Base-by-base conservation (phyloP, 495 filamentous ascomycete species). In the Elaphomyces granulatus region DNA sequence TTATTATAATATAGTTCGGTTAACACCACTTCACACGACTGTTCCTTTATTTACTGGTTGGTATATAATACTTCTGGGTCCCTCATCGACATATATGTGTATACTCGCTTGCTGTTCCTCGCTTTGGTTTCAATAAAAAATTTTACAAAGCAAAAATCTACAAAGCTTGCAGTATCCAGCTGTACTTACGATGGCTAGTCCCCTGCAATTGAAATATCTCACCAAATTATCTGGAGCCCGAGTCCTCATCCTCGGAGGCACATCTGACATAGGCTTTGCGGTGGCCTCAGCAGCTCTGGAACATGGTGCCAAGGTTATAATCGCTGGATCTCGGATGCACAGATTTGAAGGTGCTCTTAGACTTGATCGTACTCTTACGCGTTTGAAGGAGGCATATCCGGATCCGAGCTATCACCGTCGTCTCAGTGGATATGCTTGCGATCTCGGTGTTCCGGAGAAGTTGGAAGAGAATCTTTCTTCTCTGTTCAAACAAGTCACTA, bases 161-260 rank as follows among this genome's bases (percentile, higher is more conserved):
- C n/a, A n/a, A n/a, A n/a, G n/a, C n/a, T n/a, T n/a, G n/a, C n/a
- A n/a, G n/a, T n/a, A n/a, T n/a, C n/a, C n/a, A n/a, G n/a, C n/a
- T n/a, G n/a, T n/a, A 36, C 12, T 36, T 20, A 34, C 19, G 10
- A 46, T 46, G 45, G 15, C 45, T 33, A 42, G 44, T 32, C 40
- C 33, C 32, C 35, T 40, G 30, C 4, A 34, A 16, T 20, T 33
- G 18, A 41, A 41, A 21, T 41, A 34, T 15, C 7, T 41, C 8
- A 34, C 23, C 39, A 41, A 41, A 41, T 19, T 41, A 12, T 32
- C 33, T 16, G 39, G 18, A 47, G 50, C 54, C 37, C 40, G 45
- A 32, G 55, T 78, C 34, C 64, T 76, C 33, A 47, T 76, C 39
- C 55, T 77, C 20, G 74, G 74, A 32, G 73, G 66, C 4, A 64